These are phyloP conservation scores for Abortiporus biennis DNA, from an alignment of 1,284 basidiomycete species.

Conservation along the genomic window DNA sequence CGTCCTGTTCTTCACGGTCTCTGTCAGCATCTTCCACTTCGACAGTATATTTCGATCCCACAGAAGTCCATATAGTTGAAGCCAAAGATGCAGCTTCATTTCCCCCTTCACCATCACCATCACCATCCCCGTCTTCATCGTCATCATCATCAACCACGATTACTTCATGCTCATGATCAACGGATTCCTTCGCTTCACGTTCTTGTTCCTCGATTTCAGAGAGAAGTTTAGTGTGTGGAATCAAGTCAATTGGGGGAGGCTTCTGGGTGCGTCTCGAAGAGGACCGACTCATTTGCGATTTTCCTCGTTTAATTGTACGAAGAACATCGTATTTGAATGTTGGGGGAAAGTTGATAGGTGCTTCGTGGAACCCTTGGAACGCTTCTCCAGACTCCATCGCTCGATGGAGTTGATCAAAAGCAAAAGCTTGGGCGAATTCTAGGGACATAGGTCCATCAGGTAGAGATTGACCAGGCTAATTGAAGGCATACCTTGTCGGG, in stretches of 20 bases:
- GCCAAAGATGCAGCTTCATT: constrained; percentile 44
- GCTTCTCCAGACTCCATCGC: constrained; percentile 59
- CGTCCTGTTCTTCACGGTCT: constrained; percentile 20
- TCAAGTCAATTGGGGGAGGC: constrained; percentile 22
- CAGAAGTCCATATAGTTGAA: constrained; percentile 47
- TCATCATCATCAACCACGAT: not conserved
- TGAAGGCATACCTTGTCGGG: constrained; percentile 26
- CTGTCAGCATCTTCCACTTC: constrained; percentile 26
- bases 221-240: constrained; percentile 23
- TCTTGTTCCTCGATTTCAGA: constrained; percentile 31
- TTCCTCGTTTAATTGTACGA: constrained; percentile 45
- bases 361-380: constrained; percentile 70
- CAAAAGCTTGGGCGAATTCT: constrained; percentile 66
- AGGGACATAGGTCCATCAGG: not conserved
- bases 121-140: not conserved
- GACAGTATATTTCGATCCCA: constrained; percentile 37
- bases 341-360: constrained; percentile 66
- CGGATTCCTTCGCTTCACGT: constrained; percentile 26
- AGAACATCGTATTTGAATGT: constrained; percentile 84
- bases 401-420: constrained; percentile 75
- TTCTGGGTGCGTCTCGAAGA: constrained; percentile 8
- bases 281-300: constrained; percentile 12
- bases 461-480: not conserved
- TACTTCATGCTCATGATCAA: constrained; percentile 12
- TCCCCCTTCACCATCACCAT: constrained; percentile 29